These are phyloP conservation scores for Botrytis hyacinthi DNA, from an alignment of 2,329 filamentous ascomycete genomes.

Conservation along the genomic window DNA sequence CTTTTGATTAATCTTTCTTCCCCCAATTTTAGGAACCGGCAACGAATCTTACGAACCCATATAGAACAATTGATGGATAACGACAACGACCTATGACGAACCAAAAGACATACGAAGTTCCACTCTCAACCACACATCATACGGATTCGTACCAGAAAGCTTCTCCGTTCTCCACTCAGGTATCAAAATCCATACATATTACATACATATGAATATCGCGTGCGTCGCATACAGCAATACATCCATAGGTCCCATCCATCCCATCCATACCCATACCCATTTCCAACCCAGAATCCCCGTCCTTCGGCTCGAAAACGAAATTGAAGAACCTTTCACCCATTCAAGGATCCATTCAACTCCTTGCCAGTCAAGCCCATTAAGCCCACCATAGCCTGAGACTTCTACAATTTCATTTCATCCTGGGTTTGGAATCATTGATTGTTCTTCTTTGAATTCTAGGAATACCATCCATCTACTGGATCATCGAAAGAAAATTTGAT, in stretches of 20 bases:
- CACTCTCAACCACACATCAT: neutral
- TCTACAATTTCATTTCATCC: neutral
- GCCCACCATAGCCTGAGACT: neutral
- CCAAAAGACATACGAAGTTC: neutral
- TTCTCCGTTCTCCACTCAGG: conserved; percentile 14
- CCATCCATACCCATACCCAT: neutral
- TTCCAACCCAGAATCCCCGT: conserved; percentile 11
- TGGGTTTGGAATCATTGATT: conserved; percentile 8
- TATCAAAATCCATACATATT: neutral
- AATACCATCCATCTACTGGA: neutral
- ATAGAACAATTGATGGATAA: conserved; percentile 4
- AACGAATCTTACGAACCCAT: neutral
- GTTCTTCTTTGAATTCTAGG: neutral
- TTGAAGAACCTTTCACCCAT: neutral
- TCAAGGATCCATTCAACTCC: conserved; percentile 7
- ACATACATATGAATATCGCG: neutral
- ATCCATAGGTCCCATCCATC: neutral
- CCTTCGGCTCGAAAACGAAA: conserved; percentile 8
- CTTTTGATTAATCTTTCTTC: neutral
- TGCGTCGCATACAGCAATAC: neutral
- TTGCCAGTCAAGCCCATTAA: neutral
- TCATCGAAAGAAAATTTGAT: neutral
- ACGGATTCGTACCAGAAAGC: neutral
- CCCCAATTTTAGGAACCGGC: neutral
- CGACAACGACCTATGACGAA: conserved; percentile 12